A percentile compares a stretch with the other conserved stretches of the same genome.
Conservation (phyloP, 164 flowering plant species). For the Annona squamosa region DNA sequence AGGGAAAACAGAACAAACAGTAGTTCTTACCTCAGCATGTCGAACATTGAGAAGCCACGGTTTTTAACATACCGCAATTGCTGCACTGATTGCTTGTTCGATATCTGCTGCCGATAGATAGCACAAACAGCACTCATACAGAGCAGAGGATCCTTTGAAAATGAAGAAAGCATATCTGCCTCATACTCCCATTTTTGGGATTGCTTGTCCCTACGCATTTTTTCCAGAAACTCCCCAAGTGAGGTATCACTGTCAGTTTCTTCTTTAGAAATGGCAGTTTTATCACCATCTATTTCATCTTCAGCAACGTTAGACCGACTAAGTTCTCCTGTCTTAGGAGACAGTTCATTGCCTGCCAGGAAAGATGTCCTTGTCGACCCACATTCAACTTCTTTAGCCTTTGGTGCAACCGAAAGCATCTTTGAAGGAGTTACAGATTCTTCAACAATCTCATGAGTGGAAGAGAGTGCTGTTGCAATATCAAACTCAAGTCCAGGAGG, state of each 20-base stretch:
- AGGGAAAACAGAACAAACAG: too few species aligned
- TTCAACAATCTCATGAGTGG: neutral
- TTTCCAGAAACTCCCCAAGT: conserved; percentile 43
- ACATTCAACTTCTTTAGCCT: conserved; percentile 12
- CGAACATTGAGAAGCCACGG: conserved; percentile 53
- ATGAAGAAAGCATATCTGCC: conserved; percentile 69
- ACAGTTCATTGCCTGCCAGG: neutral
- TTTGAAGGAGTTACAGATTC: conserved; percentile 16
- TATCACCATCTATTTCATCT: conserved; percentile 26
- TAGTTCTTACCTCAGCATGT: conserved; percentile 45
- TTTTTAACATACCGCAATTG: conserved; percentile 22
- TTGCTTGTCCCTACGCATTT: conserved; percentile 30
- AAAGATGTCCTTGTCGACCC: conserved; percentile 6
- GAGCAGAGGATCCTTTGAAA: conserved; percentile 48
- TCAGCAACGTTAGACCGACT: neutral
- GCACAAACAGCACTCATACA: conserved; percentile 87
- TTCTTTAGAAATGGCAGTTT: conserved; percentile 30
- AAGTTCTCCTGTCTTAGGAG: neutral
- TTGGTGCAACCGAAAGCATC: conserved; percentile 24
- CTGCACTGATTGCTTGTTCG: conserved; percentile 32
- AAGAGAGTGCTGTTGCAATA: conserved; percentile 8
- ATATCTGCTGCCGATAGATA: conserved; percentile 58
- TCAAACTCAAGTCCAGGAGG: conserved; percentile 3
- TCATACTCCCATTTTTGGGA: conserved; percentile 44
- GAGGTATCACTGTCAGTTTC: conserved; percentile 18